A percentile compares a stretch with the other conserved stretches of the same genome.
Evolutionary conservation across 140 eudicot genomes (phyloP).

Genomic region (Ambrosia hybrid): DNA sequence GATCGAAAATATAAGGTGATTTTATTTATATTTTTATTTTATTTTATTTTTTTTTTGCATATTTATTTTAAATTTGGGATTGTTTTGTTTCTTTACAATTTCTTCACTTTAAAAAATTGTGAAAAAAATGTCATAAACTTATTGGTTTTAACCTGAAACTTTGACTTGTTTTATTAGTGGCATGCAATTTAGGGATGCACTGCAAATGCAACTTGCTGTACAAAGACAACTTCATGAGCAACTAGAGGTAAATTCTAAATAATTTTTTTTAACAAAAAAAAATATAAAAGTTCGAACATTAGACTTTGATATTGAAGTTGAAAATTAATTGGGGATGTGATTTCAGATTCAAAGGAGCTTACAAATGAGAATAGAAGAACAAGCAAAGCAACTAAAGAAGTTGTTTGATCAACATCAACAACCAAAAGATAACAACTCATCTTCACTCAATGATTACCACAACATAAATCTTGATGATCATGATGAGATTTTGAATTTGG

Average conservation of each 20-base stretch:
- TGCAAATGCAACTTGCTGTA: slow-evolving; percentile 78
- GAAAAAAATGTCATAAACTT: background rate
- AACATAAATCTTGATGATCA: slow-evolving; percentile 36
- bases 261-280: background rate
- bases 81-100: background rate
- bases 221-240: slow-evolving; percentile 93
- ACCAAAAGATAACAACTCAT: slow-evolving; percentile 45
- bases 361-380: slow-evolving; percentile 79
- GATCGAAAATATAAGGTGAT: slow-evolving; percentile 63
- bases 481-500: slow-evolving; percentile 40
- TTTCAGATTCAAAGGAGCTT: slow-evolving; percentile 63
- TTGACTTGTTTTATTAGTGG: slow-evolving; percentile 42
- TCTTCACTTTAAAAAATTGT: background rate
- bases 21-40: background rate
- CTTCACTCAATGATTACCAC: slow-evolving; percentile 32
- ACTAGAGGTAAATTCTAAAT: slow-evolving; percentile 55
- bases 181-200: slow-evolving; percentile 69
- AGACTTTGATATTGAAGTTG: background rate
- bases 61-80: background rate
- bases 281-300: background rate
- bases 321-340: background rate
- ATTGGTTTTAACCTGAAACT: slow-evolving; percentile 6
- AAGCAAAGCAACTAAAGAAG: slow-evolving; percentile 62
- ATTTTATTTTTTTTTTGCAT: background rate
- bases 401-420: slow-evolving; percentile 75